These are phyloP conservation scores for Candida tropicalis DNA, from an alignment of 1,139 yeast genomes.

Conservation along the genomic window DNA sequence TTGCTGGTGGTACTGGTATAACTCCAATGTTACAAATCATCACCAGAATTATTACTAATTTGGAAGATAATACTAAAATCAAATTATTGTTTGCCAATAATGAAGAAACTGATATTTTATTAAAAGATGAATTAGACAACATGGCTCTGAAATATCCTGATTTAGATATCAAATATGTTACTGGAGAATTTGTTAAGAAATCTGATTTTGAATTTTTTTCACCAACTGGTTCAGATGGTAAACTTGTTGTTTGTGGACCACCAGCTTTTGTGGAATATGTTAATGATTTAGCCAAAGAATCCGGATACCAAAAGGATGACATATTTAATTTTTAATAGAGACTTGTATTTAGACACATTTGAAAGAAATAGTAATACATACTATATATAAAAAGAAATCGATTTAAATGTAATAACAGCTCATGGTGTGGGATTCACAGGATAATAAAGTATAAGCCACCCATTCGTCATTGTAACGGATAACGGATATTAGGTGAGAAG, in stretches of 20 bases:
- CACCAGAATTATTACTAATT: slow-evolving; percentile 64
- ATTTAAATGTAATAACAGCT: too few relatives aligned
- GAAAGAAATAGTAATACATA: too few relatives aligned
- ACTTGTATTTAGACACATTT: neutral
- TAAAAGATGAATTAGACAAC: slow-evolving; percentile 71
- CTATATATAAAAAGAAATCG: neutral
- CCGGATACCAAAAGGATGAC: slow-evolving; percentile 71
- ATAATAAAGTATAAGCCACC: too few relatives aligned
- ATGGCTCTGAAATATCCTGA: slow-evolving; percentile 63
- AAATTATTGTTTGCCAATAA: slow-evolving; percentile 70
- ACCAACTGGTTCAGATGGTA: slow-evolving; percentile 43
- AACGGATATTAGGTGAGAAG: neutral
- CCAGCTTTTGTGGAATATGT: slow-evolving; percentile 63
- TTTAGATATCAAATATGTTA: slow-evolving; percentile 44
- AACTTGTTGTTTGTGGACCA: slow-evolving; percentile 77
- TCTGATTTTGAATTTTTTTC: slow-evolving; percentile 1
- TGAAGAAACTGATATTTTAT: slow-evolving; percentile 69
- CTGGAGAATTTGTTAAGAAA: slow-evolving; percentile 2
- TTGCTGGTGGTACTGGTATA: slow-evolving; percentile 86
- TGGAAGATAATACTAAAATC: slow-evolving; percentile 63
- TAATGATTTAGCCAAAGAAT: slow-evolving; percentile 50
- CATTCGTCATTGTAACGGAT: too few relatives aligned
- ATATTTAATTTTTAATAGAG: slow-evolving; percentile 63
- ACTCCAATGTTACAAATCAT: slow-evolving; percentile 77
- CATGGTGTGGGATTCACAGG: too few relatives aligned